Percentiles rank a stretch among this genome's conserved stretches.
Evolutionary conservation across 2,329 filamentous ascomycete genomes (phyloP).

Genomic region (Taxawa tesnikishii): DNA sequence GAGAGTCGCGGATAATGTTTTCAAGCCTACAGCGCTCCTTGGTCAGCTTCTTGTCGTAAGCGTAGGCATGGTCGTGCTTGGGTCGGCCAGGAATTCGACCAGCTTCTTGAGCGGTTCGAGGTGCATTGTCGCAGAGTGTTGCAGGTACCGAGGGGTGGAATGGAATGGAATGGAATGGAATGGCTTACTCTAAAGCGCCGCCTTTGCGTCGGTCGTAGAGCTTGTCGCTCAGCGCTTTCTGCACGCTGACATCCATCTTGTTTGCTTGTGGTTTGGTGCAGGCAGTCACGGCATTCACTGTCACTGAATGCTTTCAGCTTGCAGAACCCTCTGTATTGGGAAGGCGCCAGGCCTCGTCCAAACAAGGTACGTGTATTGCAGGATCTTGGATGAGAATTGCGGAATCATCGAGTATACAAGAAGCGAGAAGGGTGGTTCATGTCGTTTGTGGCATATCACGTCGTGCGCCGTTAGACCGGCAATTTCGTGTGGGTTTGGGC

Average conservation of each 20-base stretch:
- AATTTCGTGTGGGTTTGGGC: too few species aligned
- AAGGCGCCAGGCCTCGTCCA: too few species aligned
- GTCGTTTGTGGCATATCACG: too few species aligned
- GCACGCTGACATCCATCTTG: constrained; percentile 75
- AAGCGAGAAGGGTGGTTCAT: too few species aligned
- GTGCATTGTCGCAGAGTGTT: neutral
- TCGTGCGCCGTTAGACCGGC: too few species aligned
- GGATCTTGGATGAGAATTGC: too few species aligned
- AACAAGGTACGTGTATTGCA: too few species aligned
- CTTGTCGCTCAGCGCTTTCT: constrained; percentile 91
- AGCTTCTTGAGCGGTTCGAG: neutral
- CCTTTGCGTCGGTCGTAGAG: constrained; percentile 97
- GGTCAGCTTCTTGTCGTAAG: neutral
- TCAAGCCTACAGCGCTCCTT: constrained; percentile 55
- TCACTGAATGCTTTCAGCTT: too few species aligned
- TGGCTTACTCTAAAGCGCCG: constrained; percentile 80
- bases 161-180: neutral
- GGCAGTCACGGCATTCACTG: too few species aligned
- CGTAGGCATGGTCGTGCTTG: neutral
- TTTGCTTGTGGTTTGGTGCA: neutral
- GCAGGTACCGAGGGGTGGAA: neutral
- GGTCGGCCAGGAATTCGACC: neutral
- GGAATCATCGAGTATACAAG: too few species aligned
- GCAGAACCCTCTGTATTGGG: too few species aligned
- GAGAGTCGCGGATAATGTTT: constrained; percentile 74